phyloP scores from a whole-genome alignment of 1,284 basidiomycete genomes.

The Marasmius oreades region DNA sequence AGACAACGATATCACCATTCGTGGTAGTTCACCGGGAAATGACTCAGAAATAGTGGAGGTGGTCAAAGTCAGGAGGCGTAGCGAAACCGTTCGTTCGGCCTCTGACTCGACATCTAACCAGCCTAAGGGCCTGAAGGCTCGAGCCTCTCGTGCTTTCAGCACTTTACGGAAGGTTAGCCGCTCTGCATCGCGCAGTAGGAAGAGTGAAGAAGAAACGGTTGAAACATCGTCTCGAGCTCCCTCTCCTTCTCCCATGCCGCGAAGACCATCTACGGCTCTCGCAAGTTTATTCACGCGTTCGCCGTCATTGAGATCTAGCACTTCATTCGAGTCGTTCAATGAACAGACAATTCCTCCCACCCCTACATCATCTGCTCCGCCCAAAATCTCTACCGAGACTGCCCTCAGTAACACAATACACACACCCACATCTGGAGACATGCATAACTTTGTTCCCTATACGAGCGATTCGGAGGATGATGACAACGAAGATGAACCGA shows the following conservation, averaged over 20 bases:
- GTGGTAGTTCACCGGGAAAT: constrained; percentile 25
- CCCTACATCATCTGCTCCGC: neutral
- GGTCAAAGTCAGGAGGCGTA: constrained; percentile 50
- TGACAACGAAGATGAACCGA: constrained; percentile 1
- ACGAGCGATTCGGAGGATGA: constrained; percentile 8
- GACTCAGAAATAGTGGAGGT: constrained; percentile 65
- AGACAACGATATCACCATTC: constrained; percentile 23
- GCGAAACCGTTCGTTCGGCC: constrained; percentile 17
- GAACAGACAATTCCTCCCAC: neutral
- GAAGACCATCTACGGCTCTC: constrained; percentile 32
- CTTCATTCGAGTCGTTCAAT: constrained; percentile 8
- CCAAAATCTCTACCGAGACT: neutral
- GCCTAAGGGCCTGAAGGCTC: constrained; percentile 50
- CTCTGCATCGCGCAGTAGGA: constrained; percentile 28
- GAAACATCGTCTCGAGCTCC: constrained; percentile 19
- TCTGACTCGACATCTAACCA: constrained; percentile 32
- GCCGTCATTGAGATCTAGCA: constrained; percentile 11
- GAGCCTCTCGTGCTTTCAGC: constrained; percentile 57
- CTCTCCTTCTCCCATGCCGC: constrained; percentile 23
- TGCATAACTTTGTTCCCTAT: constrained; percentile 11
- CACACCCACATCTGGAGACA: constrained; percentile 9
- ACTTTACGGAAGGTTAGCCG: constrained; percentile 57
- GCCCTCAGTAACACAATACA: neutral
- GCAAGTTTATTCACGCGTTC: constrained; percentile 33
- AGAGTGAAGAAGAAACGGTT: constrained; percentile 31